These are phyloP conservation scores for Neolentinus lepideus DNA, from an alignment of 1,284 basidiomycete genomes.

Conservation along the genomic window DNA sequence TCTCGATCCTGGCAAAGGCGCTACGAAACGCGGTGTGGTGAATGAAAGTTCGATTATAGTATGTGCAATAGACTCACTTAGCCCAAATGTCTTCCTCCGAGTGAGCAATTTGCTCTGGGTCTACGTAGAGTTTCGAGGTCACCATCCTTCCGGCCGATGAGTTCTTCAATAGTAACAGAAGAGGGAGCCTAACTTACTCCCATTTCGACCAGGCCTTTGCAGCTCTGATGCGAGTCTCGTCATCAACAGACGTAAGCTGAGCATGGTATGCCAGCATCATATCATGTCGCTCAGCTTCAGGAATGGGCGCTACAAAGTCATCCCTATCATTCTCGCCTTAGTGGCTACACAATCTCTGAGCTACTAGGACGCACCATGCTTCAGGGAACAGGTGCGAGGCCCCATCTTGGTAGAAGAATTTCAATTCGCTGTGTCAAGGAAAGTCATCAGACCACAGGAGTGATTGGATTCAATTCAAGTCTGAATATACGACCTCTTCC, in stretches of 20 bases:
- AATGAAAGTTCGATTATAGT: background rate
- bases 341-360: background rate
- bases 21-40: slow-evolving; percentile 26
- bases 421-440: slow-evolving; percentile 55
- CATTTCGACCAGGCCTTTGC: slow-evolving; percentile 87
- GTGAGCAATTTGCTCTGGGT: slow-evolving; percentile 61
- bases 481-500: slow-evolving; percentile 46
- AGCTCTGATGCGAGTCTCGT: slow-evolving; percentile 58
- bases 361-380: slow-evolving; percentile 51
- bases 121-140: slow-evolving; percentile 69
- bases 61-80: slow-evolving; percentile 39
- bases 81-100: slow-evolving; percentile 73
- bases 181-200: slow-evolving; percentile 55
- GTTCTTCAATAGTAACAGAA: background rate
- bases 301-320: slow-evolving; percentile 75
- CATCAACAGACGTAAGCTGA: slow-evolving; percentile 73
- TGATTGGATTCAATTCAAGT: too few species aligned
- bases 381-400: slow-evolving; percentile 82
- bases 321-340: slow-evolving; percentile 39
- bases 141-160: slow-evolving; percentile 50
- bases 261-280: slow-evolving; percentile 82
- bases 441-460: background rate
- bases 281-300: slow-evolving; percentile 72
- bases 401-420: slow-evolving; percentile 90
- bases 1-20: slow-evolving; percentile 87